Base-by-base conservation (phyloP, 2,329 filamentous ascomycete genomes). In the Alternaria panax region DNA sequence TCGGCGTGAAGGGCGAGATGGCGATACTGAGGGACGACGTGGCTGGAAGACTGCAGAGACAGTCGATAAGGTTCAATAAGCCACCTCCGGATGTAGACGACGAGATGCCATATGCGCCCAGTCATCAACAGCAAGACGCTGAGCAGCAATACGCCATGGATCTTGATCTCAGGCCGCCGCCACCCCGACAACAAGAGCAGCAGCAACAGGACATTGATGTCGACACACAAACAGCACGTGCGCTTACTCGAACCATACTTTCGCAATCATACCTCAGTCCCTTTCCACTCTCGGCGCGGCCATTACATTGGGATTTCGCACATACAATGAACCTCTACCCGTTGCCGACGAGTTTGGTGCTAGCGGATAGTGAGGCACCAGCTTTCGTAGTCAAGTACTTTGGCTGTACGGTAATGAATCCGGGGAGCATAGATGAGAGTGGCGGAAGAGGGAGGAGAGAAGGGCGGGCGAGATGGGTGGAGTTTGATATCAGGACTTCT, bases 391-490 rank as follows among this genome's bases (percentile, higher is more conserved):
- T 97, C 65, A 96, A 92, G 14, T 98, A 98, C 73, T 94, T 97
- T 78, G 94, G 93, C 0, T 98, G 95, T 73, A 92, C 95, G 80
- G 93, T 97, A 32, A 89, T 99, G 86, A 99, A 99, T 75, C 93
- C 95, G 0, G 92, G 93, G 6, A 84, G 86, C 48, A 78, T 99
- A 50, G 84, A 96, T 32, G 78, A 76, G 57, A 75, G 72, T 51
- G 76, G 75, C 24, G 88, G 92, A 0, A 82, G 86, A 0, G 90
- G 89, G 0, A 84, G 88, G 53, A 86, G 87, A 64, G 88, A 88
- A 4, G 86, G 89, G 7, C 74, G 75, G 58, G 91, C 88, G 6
- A 85, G 89, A 63, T 98, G 95, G 94, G 84, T 94, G 1, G 95
- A 98, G 80, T 98, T 94, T 80, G 90, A 78, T 66, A 57, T 78